Evolutionary conservation across 805 yeast species (phyloP).

Genomic region (Schizosaccharomyces lindneri): DNA sequence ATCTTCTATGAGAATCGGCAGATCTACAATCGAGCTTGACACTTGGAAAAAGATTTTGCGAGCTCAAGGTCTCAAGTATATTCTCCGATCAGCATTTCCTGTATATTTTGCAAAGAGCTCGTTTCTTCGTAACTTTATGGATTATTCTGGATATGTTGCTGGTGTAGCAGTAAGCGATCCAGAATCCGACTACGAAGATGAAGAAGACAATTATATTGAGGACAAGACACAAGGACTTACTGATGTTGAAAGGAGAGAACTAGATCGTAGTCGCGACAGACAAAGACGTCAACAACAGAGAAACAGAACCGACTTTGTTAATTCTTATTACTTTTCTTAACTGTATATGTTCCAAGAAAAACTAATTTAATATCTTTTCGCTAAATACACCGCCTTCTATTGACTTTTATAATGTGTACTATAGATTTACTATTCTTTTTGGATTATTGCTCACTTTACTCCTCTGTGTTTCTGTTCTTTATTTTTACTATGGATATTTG

Average conservation of each 20-base stretch:
- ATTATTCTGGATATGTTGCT: background rate
- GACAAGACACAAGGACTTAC: background rate
- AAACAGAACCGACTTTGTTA: background rate
- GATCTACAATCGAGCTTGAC: background rate
- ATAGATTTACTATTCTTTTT: too few relatives aligned
- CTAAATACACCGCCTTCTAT: too few relatives aligned
- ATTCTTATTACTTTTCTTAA: background rate
- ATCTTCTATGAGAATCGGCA: background rate
- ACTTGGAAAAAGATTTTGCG: background rate
- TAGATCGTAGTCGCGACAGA: background rate
- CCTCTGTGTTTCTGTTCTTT: too few relatives aligned
- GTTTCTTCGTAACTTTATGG: background rate
- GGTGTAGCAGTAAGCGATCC: background rate
- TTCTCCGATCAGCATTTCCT: background rate
- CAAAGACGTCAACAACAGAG: background rate
- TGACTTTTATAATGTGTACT: too few relatives aligned
- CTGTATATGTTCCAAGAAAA: background rate
- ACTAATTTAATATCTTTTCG: too few relatives aligned
- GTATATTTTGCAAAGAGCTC: background rate
- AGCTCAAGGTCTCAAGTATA: background rate
- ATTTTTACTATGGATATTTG: too few relatives aligned
- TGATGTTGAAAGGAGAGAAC: background rate
- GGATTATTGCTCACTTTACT: too few relatives aligned
- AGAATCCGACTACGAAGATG: background rate
- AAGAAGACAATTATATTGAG: background rate